Percentiles rank a stretch among this genome's conserved stretches.
Evolutionary conservation across 2,329 filamentous ascomycete species (phyloP).

Genomic region (Thermoascus crustaceus): DNA sequence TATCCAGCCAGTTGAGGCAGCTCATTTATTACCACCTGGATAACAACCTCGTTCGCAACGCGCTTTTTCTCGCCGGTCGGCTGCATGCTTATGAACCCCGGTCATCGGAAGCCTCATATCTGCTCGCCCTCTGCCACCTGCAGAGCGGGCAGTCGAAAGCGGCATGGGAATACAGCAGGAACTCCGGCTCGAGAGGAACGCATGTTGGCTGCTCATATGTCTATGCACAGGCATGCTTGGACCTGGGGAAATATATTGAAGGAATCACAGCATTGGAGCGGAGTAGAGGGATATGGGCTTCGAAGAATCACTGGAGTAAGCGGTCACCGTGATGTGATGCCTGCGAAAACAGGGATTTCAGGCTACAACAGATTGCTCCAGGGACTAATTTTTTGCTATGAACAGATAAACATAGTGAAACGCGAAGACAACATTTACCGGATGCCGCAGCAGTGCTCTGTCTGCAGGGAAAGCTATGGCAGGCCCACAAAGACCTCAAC

Average conservation of each 20-base stretch:
- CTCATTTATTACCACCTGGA: slow-evolving; percentile 71
- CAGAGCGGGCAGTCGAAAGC: slow-evolving; percentile 75
- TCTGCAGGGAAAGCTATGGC: slow-evolving; percentile 78
- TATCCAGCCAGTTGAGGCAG: slow-evolving; percentile 54
- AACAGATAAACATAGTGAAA: slow-evolving; percentile 64
- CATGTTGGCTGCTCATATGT: slow-evolving; percentile 86
- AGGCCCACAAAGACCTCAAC: slow-evolving; percentile 68
- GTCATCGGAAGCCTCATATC: slow-evolving; percentile 69
- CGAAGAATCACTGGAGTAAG: slow-evolving; percentile 70
- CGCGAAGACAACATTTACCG: slow-evolving; percentile 62
- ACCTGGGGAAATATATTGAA: slow-evolving; percentile 68
- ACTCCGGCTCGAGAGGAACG: slow-evolving; percentile 58
- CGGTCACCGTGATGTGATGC: slow-evolving; percentile 8
- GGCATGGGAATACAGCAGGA: slow-evolving; percentile 74
- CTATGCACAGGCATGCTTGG: slow-evolving; percentile 81
- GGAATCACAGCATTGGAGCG: slow-evolving; percentile 80
- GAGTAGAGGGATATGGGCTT: slow-evolving; percentile 64
- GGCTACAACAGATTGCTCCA: no score
- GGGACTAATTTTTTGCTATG: background rate
- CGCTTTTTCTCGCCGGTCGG: slow-evolving; percentile 85
- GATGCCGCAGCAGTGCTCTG: slow-evolving; percentile 79
- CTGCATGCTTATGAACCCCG: slow-evolving; percentile 76
- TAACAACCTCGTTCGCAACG: slow-evolving; percentile 80
- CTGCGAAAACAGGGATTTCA: no score
- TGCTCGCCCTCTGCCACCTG: slow-evolving; percentile 77